These are phyloP conservation scores for Cladophialophora exuberans DNA, from an alignment of 2,329 filamentous ascomycete genomes.

Conservation along the genomic window DNA sequence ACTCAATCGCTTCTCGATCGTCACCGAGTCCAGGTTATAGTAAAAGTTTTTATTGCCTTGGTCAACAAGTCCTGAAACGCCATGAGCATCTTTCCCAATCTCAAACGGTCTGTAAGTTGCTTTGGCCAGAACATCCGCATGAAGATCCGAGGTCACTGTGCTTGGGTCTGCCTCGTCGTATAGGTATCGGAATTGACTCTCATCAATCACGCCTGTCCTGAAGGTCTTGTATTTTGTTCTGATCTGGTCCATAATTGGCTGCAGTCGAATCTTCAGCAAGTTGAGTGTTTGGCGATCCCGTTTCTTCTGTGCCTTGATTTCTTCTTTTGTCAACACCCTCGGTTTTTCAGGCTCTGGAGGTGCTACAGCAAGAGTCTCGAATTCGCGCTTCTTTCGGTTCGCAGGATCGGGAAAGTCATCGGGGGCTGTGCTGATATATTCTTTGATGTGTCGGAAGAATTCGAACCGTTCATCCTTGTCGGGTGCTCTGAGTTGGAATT, in stretches of 20 bases:
- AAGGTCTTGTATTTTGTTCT: slow-evolving; percentile 89
- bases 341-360: slow-evolving; percentile 70
- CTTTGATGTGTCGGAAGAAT: slow-evolving; percentile 76
- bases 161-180: slow-evolving; percentile 80
- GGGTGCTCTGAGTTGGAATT: slow-evolving; percentile 71
- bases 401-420: slow-evolving; percentile 84
- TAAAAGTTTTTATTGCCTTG: slow-evolving; percentile 79
- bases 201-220: slow-evolving; percentile 75
- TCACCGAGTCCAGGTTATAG: slow-evolving; percentile 91
- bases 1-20: slow-evolving; percentile 92
- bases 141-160: slow-evolving; percentile 62
- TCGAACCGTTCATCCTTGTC: slow-evolving; percentile 65
- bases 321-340: slow-evolving; percentile 70
- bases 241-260: slow-evolving; percentile 97
- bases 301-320: slow-evolving; percentile 78
- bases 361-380: slow-evolving; percentile 76
- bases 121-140: slow-evolving; percentile 56
- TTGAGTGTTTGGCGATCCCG: slow-evolving; percentile 84
- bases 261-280: slow-evolving; percentile 81
- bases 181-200: slow-evolving; percentile 75
- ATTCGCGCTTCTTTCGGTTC: slow-evolving; percentile 81
- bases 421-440: slow-evolving; percentile 78
- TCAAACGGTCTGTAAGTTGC: slow-evolving; percentile 74
- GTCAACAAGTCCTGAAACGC: slow-evolving; percentile 75
- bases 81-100: slow-evolving; percentile 77